Percentiles rank a stretch among this genome's conserved stretches.
Conservation (phyloP, 2,329 filamentous ascomycete genomes). For the Aspergillus sojae region DNA sequence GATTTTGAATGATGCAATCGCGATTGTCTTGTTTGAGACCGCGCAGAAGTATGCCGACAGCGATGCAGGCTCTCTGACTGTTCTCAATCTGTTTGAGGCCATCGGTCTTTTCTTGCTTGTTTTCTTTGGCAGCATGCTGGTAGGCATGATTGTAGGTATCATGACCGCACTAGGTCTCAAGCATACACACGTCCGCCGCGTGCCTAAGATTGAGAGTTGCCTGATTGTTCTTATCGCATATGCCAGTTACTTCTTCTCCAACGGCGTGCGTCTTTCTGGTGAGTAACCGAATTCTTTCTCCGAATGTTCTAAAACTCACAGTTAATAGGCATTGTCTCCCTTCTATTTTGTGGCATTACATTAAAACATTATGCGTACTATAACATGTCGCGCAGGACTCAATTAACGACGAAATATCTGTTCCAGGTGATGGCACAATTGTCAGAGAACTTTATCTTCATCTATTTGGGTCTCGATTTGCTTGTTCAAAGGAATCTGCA, state of each 20-base stretch:
- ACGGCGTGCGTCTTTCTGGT: slow-evolving; percentile 95
- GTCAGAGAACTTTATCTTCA: slow-evolving; percentile 99
- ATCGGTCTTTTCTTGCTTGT: slow-evolving; percentile 92
- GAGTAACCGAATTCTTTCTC: slow-evolving; percentile 36
- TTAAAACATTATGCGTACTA: slow-evolving; percentile 99
- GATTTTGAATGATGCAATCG: slow-evolving; percentile 96
- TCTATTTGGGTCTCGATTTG: slow-evolving; percentile 91
- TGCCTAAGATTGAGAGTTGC: slow-evolving; percentile 96
- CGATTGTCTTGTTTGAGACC: slow-evolving; percentile 97
- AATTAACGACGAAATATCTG: slow-evolving; percentile 96
- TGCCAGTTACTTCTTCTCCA: slow-evolving; percentile 96
- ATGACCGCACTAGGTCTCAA: slow-evolving; percentile 86
- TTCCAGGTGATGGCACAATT: slow-evolving; percentile 94
- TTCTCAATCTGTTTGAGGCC: slow-evolving; percentile 85
- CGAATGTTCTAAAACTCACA: slow-evolving; percentile 14
- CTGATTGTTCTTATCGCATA: slow-evolving; percentile 92
- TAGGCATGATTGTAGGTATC: slow-evolving; percentile 86
- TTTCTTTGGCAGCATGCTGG: slow-evolving; percentile 91
- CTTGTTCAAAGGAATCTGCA: slow-evolving; percentile 87
- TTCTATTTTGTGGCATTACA: slow-evolving; percentile 97
- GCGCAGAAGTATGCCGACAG: slow-evolving; percentile 87
- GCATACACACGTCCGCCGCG: slow-evolving; percentile 88
- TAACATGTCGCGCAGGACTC: slow-evolving; percentile 98
- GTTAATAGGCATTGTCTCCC: slow-evolving; percentile 83
- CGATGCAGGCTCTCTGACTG: slow-evolving; percentile 68